Conservation (phyloP, 169 alveolate genomes). For the Plasmodium inui region DNA sequence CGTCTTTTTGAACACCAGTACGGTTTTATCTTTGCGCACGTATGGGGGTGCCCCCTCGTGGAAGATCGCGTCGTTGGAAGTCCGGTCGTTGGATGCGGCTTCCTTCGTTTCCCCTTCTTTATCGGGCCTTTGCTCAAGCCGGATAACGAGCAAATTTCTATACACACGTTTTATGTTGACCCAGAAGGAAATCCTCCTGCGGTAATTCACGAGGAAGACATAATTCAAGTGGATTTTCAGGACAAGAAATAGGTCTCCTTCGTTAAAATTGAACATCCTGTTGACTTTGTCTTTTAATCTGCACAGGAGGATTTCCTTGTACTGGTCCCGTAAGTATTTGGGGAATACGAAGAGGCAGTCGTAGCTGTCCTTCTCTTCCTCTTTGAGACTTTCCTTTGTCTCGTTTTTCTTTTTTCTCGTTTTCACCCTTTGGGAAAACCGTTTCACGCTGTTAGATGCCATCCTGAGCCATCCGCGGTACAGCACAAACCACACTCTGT, state of each 20-base stretch:
- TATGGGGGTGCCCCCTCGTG: not conserved
- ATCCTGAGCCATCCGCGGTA: not conserved
- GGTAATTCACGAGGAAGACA: constrained; percentile 19
- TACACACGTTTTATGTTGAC: constrained; percentile 14
- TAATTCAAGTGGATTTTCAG: not conserved
- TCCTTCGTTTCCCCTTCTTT: not conserved
- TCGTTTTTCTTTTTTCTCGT: not conserved
- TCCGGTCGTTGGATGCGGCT: not conserved
- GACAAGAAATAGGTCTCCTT: constrained; percentile 3
- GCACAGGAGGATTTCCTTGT: constrained; percentile 9
- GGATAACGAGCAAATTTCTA: constrained; percentile 1
- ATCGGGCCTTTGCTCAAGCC: not conserved
- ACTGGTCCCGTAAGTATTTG: constrained; percentile 13
- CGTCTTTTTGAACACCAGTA: constrained; percentile 8
- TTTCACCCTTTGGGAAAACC: not conserved
- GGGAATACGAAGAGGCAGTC: constrained; percentile 45
- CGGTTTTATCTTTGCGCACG: not conserved
- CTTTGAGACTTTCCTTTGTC: not conserved
- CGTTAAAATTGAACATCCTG: constrained; percentile 1
- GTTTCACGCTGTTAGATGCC: not conserved
- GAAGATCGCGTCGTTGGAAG: not conserved
- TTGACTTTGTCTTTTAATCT: constrained; percentile 31
- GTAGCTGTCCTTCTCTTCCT: not conserved
- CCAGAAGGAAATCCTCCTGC: constrained; percentile 37
- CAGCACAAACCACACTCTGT: not conserved